Base-by-base conservation (phyloP, 192 early-diverging fungal species). In the Helicostylum pulchrum region DNA sequence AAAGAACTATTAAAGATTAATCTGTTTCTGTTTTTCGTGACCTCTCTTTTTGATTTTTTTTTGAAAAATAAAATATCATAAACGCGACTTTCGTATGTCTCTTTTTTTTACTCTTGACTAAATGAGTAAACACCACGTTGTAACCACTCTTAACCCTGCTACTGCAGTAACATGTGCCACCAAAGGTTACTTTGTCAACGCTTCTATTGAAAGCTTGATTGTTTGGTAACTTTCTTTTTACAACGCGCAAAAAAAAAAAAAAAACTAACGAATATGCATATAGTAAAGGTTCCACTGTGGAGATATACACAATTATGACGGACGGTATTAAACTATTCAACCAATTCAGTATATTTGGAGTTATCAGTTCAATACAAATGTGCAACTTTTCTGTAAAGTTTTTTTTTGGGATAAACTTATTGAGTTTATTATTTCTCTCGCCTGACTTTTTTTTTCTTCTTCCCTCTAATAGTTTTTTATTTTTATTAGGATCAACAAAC, bases 141-240 rank as follows among this genome's bases (percentile, higher is more conserved):
- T 91, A 26, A 90, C 87, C 30, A 90, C 88, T n/a, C 88, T 92
- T 7, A 84, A 92, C 65, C 88, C 87, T 77, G 75, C 92, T 19
- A 88, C 88, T 61, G 83, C 91, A 10, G 89, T 94, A 21, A 75
- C 71, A 4, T 70, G 77, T 23, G 81, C 88, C 17, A 76, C 87
- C 31, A 83, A 80, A 53, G 91, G 88, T 4, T 62, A 70, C 46
- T 93, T 95, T 58, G 83, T 85, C 0, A 67, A 73, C 15, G 78
- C 86, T 14, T 59, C 79, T 11, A 83, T 84, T 31, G 65, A 78
- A 43, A 90, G 93, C 68, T 75, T 95, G 51, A 82, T 96, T 64
- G 65, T 95, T 26, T 80, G 85, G 91, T 91, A 80, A 42, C 21
- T 11, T 15, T 36, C 23, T 34, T 15, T 45, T 4, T 30, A n/a